Conservation (phyloP, 305 asterid species). For the Ajuga reptans region DNA sequence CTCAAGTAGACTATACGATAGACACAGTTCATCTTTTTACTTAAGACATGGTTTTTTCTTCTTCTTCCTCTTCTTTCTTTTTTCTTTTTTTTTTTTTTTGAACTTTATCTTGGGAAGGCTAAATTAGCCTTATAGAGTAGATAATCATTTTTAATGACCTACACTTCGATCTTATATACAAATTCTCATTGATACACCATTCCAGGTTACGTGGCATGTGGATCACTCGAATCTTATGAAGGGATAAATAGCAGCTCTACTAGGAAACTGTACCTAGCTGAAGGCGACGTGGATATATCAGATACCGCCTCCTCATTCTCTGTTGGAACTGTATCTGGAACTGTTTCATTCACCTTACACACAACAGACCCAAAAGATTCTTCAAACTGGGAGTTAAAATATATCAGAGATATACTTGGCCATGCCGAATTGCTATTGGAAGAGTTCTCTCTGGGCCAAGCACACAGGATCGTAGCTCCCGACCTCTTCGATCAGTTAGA, state of each 20-base stretch:
- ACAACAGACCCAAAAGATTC: constrained; percentile 33
- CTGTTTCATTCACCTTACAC: constrained; percentile 32
- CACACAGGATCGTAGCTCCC: constrained; percentile 45
- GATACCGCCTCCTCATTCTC: constrained; percentile 75
- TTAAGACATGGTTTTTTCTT: neutral
- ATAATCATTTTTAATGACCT: neutral
- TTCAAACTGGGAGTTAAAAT: constrained; percentile 55
- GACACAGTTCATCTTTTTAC: neutral
- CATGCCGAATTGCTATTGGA: constrained; percentile 38
- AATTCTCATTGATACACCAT: constrained; percentile 10
- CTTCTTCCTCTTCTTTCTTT: too few species aligned
- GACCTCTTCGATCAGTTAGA: constrained; percentile 53
- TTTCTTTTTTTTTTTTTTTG: too few species aligned
- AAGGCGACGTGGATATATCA: constrained; percentile 53
- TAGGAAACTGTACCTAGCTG: constrained; percentile 30
- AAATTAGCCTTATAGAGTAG: neutral
- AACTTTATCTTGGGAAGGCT: too few species aligned
- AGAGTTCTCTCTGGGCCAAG: constrained; percentile 56
- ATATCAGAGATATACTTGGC: constrained; percentile 43
- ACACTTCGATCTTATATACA: neutral
- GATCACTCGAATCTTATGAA: constrained; percentile 39
- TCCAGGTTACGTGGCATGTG: constrained; percentile 40
- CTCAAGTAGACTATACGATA: neutral
- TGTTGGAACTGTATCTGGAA: constrained; percentile 34
- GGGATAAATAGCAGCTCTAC: constrained; percentile 42